Base-by-base conservation (phyloP, 805 yeast species). In the Saturnispora serradocipensis region DNA sequence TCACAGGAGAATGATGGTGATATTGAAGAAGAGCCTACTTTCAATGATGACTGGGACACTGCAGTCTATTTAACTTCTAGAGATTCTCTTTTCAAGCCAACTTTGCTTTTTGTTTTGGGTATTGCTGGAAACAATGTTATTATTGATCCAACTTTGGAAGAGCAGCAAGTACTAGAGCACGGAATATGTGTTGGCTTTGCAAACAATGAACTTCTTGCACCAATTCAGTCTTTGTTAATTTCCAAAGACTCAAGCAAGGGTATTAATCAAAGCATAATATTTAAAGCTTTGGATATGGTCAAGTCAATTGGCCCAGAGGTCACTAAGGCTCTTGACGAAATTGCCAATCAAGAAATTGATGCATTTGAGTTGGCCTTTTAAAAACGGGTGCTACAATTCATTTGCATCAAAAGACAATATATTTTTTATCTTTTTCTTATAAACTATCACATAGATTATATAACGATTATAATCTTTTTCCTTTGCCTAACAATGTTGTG, bases 121-220 rank as follows among this genome's bases (percentile, higher is more conserved):
- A 71, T 86, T 5, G 78, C 88, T 0, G 96, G 91, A 1, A 61
- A 71, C 13, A 80, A 81, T 48, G 75, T 83, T 9, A 67, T 88
- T 24, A 72, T 90, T 25, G 99, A 91, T 63, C 98, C 99, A 0
- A 82, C 95, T 1, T 70, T 78, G n/a, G 86, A 84, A 53, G 99
- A 91, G 66, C 90, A 87, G 63, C 86, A 82, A 54, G 96, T 90
- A 2, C 75, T 89, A 53, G 96, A 91, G 57, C 84, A 86, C 53
- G 96, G 96, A 1, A 56, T 91, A 20, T 71, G 89, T 45, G 64
- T 87, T 3, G 82, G 90, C 34, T 91, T 84, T 80, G 77, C 78
- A 51, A 70, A 81, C 52, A 81, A 81, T n/a, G 72, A 74, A 52
- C 78, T 87, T 1, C 77, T 82, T 10, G 76, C 95, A 0, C 96